These are phyloP conservation scores for Ceriops tagal DNA, from an alignment of 345 rosid species.

Conservation along the genomic window DNA sequence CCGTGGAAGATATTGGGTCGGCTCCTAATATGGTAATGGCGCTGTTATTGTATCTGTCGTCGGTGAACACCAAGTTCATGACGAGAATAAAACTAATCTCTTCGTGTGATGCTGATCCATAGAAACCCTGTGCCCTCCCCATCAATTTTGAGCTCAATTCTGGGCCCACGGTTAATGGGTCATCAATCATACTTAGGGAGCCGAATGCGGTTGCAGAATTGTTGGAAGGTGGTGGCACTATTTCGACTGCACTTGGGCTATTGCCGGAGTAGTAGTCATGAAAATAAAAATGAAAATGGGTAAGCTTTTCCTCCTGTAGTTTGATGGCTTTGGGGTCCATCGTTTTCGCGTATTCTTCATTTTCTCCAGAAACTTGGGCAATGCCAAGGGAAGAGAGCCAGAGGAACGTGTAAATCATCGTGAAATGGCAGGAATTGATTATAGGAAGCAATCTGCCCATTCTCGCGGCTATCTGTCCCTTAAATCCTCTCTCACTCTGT, in stretches of 20 bases:
- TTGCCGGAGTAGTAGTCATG: slow-evolving; percentile 46
- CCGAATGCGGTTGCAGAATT: slow-evolving; percentile 26
- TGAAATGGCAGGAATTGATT: no score
- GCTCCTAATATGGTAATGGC: neutral
- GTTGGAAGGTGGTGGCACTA: slow-evolving; percentile 30
- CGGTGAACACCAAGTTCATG: slow-evolving; percentile 33
- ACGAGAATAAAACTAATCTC: slow-evolving; percentile 37
- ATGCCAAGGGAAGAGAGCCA: slow-evolving; percentile 17
- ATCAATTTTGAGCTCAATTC: slow-evolving; percentile 33
- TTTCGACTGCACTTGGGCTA: slow-evolving; percentile 29
- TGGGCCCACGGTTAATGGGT: slow-evolving; percentile 38
- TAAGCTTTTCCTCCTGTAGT: slow-evolving; percentile 40
- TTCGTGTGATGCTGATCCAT: slow-evolving; percentile 27
- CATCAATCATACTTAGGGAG: slow-evolving; percentile 30
- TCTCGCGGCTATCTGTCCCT: no score
- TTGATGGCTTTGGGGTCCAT: slow-evolving; percentile 21
- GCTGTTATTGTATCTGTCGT: neutral
- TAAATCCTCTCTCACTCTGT: no score
- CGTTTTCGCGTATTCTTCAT: slow-evolving; percentile 29
- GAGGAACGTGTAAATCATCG: no score
- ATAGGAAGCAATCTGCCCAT: no score
- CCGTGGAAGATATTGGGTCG: neutral
- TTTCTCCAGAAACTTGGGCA: slow-evolving; percentile 20
- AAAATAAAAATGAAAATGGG: slow-evolving; percentile 47
- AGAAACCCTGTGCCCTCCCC: slow-evolving; percentile 47